These are phyloP conservation scores for Thraustotheca clavata DNA, from an alignment of 352 stramenopile species.

Conservation along the genomic window DNA sequence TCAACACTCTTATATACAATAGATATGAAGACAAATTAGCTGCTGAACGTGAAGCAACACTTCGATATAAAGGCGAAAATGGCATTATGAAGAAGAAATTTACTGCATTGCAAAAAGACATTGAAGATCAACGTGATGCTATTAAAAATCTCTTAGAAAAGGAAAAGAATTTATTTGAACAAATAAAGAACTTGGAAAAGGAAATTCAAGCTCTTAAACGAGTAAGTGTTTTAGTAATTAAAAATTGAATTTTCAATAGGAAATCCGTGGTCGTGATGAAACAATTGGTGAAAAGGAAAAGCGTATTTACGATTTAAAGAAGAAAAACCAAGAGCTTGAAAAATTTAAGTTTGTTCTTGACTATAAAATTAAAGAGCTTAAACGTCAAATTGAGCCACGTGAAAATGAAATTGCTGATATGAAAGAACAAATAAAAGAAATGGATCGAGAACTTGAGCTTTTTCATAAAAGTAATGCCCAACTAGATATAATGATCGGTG, in stretches of 20 bases:
- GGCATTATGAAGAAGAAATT: constrained; percentile 94
- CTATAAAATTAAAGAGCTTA: constrained; percentile 96
- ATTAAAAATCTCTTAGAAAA: constrained; percentile 85
- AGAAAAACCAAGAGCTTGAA: constrained; percentile 94
- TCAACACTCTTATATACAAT: no score
- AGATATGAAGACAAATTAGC: constrained; percentile 84
- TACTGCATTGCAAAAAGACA: constrained; percentile 82
- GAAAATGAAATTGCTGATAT: constrained; percentile 93
- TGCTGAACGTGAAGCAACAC: constrained; percentile 75
- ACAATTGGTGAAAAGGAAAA: constrained; percentile 94
- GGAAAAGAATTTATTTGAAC: constrained; percentile 79
- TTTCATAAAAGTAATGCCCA: constrained; percentile 93
- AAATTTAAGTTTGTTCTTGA: constrained; percentile 96
- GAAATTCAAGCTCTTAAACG: constrained; percentile 91
- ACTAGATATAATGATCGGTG: constrained; percentile 90
- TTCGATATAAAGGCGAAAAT: constrained; percentile 89
- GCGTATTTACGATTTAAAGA: constrained; percentile 91
- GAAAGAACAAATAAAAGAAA: constrained; percentile 92
- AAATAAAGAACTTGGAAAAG: constrained; percentile 82
- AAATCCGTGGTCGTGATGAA: constrained; percentile 91
- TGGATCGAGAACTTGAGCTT: constrained; percentile 92
- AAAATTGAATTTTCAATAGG: no score
- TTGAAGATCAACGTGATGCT: constrained; percentile 86
- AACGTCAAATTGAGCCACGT: constrained; percentile 89
- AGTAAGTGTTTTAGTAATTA: no score